Evolutionary conservation across 495 filamentous ascomycete species (phyloP).

Genomic region (Penicillium lagena): DNA sequence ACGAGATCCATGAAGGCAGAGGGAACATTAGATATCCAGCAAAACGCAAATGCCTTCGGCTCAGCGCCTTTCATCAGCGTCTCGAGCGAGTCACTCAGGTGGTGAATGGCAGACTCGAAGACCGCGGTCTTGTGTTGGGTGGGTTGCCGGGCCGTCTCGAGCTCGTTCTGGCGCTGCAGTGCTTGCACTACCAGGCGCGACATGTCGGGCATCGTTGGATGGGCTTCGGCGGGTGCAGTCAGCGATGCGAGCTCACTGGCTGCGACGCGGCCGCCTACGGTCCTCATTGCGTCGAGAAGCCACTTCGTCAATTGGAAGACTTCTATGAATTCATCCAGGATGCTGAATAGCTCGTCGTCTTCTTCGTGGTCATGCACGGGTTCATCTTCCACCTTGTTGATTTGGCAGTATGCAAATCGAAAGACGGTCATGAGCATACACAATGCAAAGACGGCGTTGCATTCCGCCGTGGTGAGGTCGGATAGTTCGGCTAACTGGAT

Average conservation of each 20-base stretch:
- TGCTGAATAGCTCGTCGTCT: slow-evolving; percentile 9
- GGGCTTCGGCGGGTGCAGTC: slow-evolving; percentile 12
- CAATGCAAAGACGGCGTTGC: slow-evolving; percentile 40
- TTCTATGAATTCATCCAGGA: slow-evolving; percentile 34
- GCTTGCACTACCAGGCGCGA: slow-evolving; percentile 28
- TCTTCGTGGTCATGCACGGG: slow-evolving; percentile 10
- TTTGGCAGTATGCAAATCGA: slow-evolving; percentile 33
- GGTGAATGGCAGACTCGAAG: slow-evolving; percentile 23
- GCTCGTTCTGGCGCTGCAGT: slow-evolving; percentile 21
- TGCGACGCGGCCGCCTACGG: slow-evolving; percentile 24
- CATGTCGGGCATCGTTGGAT: slow-evolving; percentile 31
- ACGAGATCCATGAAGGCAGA: slow-evolving; percentile 45
- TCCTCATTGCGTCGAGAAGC: slow-evolving; percentile 25
- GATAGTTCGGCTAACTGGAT: slow-evolving; percentile 18
- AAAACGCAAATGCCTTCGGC: slow-evolving; percentile 33
- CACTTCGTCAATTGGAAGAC: slow-evolving; percentile 37
- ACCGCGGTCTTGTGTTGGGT: slow-evolving; percentile 19
- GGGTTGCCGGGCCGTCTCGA: slow-evolving; percentile 14
- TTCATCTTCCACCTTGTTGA: slow-evolving; percentile 1
- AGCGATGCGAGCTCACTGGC: slow-evolving; percentile 30
- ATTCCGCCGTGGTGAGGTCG: slow-evolving; percentile 27
- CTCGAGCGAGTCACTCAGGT: slow-evolving; percentile 22
- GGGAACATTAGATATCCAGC: slow-evolving; percentile 47
- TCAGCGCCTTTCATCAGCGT: slow-evolving; percentile 28
- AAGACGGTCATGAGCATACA: slow-evolving; percentile 40